Conservation (phyloP, 192 early-diverging fungal species). For the Gamsiella multidivaricata region DNA sequence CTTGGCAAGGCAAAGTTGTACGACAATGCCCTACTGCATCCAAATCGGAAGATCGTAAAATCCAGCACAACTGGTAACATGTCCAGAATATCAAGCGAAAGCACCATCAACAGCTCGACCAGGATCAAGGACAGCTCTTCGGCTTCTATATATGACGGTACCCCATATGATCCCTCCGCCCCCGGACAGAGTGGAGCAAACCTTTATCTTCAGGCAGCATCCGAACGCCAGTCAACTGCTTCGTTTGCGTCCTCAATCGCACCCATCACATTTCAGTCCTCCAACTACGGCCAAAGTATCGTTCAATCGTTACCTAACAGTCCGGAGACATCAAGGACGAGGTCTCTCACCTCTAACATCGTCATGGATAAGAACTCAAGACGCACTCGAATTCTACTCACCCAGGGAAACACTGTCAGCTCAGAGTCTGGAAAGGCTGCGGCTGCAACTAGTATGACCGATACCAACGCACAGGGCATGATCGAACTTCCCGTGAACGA, state of each 20-base stretch:
- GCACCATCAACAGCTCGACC: conserved; percentile 40
- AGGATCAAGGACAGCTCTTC: conserved; percentile 31
- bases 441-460: conserved; percentile 60
- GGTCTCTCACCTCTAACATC: conserved; percentile 48
- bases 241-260: conserved; percentile 46
- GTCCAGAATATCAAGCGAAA: conserved; percentile 51
- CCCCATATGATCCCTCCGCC: conserved; percentile 27
- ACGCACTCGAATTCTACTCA: conserved; percentile 44
- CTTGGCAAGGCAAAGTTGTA: conserved; percentile 18
- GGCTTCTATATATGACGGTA: conserved; percentile 29
- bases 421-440: conserved; percentile 56
- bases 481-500: conserved; percentile 53
- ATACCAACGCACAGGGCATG: conserved; percentile 51
- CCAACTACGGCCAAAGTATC: conserved; percentile 12
- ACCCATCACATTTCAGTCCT: conserved; percentile 21
- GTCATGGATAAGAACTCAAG: conserved; percentile 54
- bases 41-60: conserved; percentile 17
- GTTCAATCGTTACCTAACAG: conserved; percentile 11
- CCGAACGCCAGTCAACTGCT: conserved; percentile 40
- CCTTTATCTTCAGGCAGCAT: conserved; percentile 26
- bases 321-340: conserved; percentile 16
- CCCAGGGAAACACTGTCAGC: conserved; percentile 45
- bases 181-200: conserved; percentile 16
- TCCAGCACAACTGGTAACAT: conserved; percentile 36
- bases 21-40: conserved; percentile 9